Base-by-base conservation (phyloP, 176 grass and related monocot species). In the Alloteropsis semialata region DNA sequence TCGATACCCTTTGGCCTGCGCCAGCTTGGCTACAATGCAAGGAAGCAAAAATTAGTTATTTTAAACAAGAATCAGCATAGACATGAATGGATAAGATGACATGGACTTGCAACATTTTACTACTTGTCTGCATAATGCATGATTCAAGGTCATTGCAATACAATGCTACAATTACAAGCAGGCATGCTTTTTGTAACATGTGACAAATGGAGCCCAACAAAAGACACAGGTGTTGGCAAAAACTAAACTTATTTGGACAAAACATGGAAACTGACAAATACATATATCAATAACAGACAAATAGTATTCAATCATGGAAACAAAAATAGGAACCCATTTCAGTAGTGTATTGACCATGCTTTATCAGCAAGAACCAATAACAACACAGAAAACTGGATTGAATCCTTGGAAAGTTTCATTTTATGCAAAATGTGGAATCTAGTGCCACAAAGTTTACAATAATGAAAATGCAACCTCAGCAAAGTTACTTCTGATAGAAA, bases 1-100 rank as follows among this genome's bases (percentile, higher is more conserved):
- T 97, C 94, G 24, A 97, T 89, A 87, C 94, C 84, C 91, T 97
- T 93, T 2, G 86, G 94, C 86, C 91, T 91, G 63, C 89, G 87
- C 91, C 94, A 97, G 54, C 86, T 97, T 49, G 89, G 61, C 89
- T 91, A 53, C 21, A 88, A 48, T 54, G 54, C 3, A 84, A 3
- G 58, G 3, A 42, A 56, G 21, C 0, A 3, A 22, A 67, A 46
- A 21, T 45, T 28, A 36, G 8, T 83, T 28, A 8, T 1, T 42
- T 58, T 77, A 76, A 32, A 28, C 43, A 39, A 17, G 21, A 25
- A 24, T 39, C 6, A 25, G 1, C 3, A 16, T 34, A 7, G 33
- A 9, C 10, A 65, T 5, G 17, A 16, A 27, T 8, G 22, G 38
- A 18, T 36, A 46, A 36, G 7, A 34, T 24, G 8, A 1, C 4